phyloP scores from a whole-genome alignment of 75 land plant species.

The Pseudotsuga menziesii region DNA sequence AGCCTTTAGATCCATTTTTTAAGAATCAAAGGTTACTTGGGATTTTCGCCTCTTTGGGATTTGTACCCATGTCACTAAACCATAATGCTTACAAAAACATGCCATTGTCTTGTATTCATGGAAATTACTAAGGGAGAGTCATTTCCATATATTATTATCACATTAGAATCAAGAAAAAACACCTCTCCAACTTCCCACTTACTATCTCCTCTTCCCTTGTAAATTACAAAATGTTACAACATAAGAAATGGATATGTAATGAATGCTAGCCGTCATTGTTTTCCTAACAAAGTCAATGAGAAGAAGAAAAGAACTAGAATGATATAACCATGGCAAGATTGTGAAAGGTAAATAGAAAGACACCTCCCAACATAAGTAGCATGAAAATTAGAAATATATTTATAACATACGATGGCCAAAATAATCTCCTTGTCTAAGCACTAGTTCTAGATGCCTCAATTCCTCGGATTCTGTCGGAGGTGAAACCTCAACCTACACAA shows the following conservation, averaged over 20 bases:
- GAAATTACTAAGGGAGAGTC: too few species aligned
- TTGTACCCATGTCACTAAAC: too few species aligned
- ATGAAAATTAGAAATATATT: too few species aligned
- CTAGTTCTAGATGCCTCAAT: slow-evolving; percentile 40
- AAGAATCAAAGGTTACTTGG: too few species aligned
- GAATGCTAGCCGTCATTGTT: neutral
- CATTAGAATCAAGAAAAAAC: neutral
- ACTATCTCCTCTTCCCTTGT: neutral
- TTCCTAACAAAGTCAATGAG: neutral
- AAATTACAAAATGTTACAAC: neutral
- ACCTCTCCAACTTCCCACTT: neutral
- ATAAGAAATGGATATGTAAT: neutral
- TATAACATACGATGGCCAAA: slow-evolving; percentile 63
- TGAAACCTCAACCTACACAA: slow-evolving; percentile 54
- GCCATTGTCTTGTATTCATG: too few species aligned
- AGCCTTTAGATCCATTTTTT: too few species aligned
- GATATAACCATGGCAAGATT: neutral
- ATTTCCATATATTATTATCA: too few species aligned
- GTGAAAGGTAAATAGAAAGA: neutral
- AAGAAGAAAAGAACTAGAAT: neutral
- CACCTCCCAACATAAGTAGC: too few species aligned
- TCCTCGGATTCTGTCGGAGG: slow-evolving; percentile 28
- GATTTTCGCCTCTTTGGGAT: too few species aligned
- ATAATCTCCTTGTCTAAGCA: slow-evolving; percentile 66
- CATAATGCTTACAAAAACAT: too few species aligned